Evolutionary conservation across 2,329 filamentous ascomycete species (phyloP), one percentile per base, ranked within the genome.

Genomic region (Aphanoascus verrucosus): DNA sequence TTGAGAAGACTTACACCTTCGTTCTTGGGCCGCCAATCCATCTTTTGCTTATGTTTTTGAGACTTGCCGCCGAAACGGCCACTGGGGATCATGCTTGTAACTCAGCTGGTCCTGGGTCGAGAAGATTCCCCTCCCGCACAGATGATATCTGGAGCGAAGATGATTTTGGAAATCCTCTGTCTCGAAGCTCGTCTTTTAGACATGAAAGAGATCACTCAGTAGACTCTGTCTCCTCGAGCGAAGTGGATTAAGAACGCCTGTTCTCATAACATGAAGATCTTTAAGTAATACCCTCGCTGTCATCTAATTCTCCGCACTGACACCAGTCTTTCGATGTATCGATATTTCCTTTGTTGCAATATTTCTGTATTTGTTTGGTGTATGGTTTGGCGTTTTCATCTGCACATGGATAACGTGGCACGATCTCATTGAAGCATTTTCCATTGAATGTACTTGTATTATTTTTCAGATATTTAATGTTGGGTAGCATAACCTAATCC

Each of bases 11-110:
- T 0, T 83, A 80, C 58, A 82, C 86, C 49, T 77, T 93, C 31
- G 77, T 94, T 3, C 72, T 95, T 12, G 82, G 86, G 0, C 88
- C 88, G n/a, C 88, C 90, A 0, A 80, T 84, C 34, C 82, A 90
- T 61, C 77, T 94, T 1, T 79, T 94, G 35, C 76, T 81, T 23
- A 74, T 94, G 40, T 89, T 95, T 76, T 77, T 95, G 3, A 82
- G 82, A 53, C 87, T 95, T 54, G 87, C 89, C 0, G 83, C 86
- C 0, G 82, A 80, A 57, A 88, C 95, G 57, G 78, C 83, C 1
- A 69, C 69, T 44, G 74, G 74, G 3, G 67, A 67, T 5, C 66
- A 69, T 20, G 38, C 64, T 62, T 53, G 61, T 60, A 57, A 65
- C 54, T 51, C 65, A 53, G 34, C 61, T 54, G 31, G 60, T 60